Evolutionary conservation across 805 yeast genomes (phyloP), one percentile per base, ranked within the genome.

Genomic region (Wickerhamomyces sydowiorum): DNA sequence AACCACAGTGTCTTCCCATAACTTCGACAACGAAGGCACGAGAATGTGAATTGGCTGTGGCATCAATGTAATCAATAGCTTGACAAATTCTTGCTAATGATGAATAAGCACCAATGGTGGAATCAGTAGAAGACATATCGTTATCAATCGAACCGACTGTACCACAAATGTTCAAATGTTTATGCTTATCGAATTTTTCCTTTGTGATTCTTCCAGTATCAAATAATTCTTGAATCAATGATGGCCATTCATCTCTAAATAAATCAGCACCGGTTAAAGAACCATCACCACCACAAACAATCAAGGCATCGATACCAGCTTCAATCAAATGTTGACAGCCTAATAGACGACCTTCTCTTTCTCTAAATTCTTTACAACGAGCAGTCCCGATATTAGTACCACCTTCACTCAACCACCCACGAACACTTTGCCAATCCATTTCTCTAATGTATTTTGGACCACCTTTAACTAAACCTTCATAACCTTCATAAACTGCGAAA

Each of bases 1-100:
- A 85, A 48, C 95, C 95, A 69, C 95, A 85, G 61, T 85, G 89
- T 64, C 95, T 73, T 46, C 95, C 95, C 95, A 85, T 85, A 17
- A 85, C 95, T 66, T 85, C 95, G 33, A 85, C 80, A 32, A 85
- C 86, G 56, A 85, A 85, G 4, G 91, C 93, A 59, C 95, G 69
- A 24, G 88, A 82, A 61, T 85, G 95, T 1, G 90, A 83, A 40
- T 76, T 75, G 20, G 95, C 95, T 20, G 95, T 85, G 20, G 90
- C 88, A 60, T 84, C 91, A 46, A 85, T 84, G 57, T 82, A 85
- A 63, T 85, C 95, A 49, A 85, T 76, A 63, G 80, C 78, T 56
- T 80, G 78, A 54, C 85, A 77, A 50, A 84, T 84, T 58, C 91
- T 69, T 44, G 79, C 89, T 45, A 84, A 67, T 1, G 90, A 78